Conservation (phyloP, 2,329 filamentous ascomycete species). For the Clarireedia homoeocarpa region DNA sequence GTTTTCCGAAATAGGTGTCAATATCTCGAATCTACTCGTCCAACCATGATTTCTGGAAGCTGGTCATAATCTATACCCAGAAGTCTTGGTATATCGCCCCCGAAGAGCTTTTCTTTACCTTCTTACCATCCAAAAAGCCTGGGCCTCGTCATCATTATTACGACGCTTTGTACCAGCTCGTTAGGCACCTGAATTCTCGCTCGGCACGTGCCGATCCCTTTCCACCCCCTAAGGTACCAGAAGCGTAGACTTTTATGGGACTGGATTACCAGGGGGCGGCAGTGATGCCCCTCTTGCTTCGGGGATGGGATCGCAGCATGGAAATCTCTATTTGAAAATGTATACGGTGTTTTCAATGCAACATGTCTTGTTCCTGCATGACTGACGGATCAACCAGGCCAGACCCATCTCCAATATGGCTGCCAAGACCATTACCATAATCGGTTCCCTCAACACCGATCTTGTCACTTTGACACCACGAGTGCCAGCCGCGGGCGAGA, state of each 20-base stretch:
- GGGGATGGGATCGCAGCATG: too few relatives aligned
- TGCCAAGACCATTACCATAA: constrained; percentile 56
- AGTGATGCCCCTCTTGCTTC: too few relatives aligned
- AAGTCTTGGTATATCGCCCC: neutral
- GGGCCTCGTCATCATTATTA: constrained; percentile 7
- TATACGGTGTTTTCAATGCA: too few relatives aligned
- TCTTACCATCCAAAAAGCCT: neutral
- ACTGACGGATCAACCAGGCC: neutral
- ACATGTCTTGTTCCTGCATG: neutral
- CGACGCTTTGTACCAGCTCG: constrained; percentile 1
- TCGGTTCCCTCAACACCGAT: constrained; percentile 93
- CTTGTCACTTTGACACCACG: constrained; percentile 82
- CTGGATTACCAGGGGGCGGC: too few relatives aligned
- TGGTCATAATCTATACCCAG: neutral
- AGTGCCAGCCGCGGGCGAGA: constrained; percentile 79
- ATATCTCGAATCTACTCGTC: constrained; percentile 3
- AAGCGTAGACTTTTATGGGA: too few relatives aligned
- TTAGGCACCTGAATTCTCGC: constrained; percentile 1
- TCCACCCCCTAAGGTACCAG: neutral
- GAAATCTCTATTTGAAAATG: too few relatives aligned
- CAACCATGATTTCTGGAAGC: neutral
- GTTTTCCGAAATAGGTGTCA: neutral
- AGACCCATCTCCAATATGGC: constrained; percentile 15
- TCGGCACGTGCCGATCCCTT: constrained; percentile 6
- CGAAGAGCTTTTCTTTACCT: neutral